Percentiles rank a stretch among this genome's conserved stretches.
phyloP scores from a whole-genome alignment of 768 basidiomycete genomes.

The Dacryopinax spathularia region DNA sequence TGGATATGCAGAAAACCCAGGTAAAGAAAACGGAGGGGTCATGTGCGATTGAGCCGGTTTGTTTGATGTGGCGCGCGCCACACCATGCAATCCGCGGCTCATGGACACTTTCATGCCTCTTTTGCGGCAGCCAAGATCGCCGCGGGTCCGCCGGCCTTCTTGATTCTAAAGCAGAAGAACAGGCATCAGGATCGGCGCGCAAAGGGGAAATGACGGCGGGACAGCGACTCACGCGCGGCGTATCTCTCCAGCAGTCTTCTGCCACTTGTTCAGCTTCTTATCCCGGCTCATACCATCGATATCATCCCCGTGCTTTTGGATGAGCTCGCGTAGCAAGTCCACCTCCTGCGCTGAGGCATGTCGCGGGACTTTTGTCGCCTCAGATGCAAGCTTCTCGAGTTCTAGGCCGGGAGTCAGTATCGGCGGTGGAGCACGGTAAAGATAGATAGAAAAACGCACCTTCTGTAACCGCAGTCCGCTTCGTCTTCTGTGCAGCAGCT shows the following conservation, averaged over 20 bases:
- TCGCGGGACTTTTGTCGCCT: constrained; percentile 35
- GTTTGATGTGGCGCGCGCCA: too few relatives aligned
- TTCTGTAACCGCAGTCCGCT: background rate
- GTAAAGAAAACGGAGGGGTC: background rate
- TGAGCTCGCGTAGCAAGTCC: constrained; percentile 49
- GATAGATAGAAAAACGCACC: background rate
- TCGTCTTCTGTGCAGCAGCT: constrained; percentile 2
- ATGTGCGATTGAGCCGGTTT: too few relatives aligned
- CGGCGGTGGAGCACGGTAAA: background rate
- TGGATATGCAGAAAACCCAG: background rate
- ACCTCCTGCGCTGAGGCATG: constrained; percentile 57
- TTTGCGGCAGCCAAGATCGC: background rate
- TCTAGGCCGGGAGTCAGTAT: constrained; percentile 24
- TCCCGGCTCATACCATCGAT: constrained; percentile 66
- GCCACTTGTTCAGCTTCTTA: constrained; percentile 61
- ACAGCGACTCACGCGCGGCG: constrained; percentile 16
- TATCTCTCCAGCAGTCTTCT: constrained; percentile 72
- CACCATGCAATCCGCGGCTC: background rate
- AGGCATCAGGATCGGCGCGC: background rate
- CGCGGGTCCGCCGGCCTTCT: constrained; percentile 11
- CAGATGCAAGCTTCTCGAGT: constrained; percentile 47
- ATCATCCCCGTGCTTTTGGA: constrained; percentile 57
- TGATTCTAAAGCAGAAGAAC: constrained; percentile 8
- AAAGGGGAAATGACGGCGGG: background rate
- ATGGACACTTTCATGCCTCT: background rate